Evolutionary conservation across 371 early-diverging fungal genomes (phyloP).

Genomic region (Circinella minor): DNA sequence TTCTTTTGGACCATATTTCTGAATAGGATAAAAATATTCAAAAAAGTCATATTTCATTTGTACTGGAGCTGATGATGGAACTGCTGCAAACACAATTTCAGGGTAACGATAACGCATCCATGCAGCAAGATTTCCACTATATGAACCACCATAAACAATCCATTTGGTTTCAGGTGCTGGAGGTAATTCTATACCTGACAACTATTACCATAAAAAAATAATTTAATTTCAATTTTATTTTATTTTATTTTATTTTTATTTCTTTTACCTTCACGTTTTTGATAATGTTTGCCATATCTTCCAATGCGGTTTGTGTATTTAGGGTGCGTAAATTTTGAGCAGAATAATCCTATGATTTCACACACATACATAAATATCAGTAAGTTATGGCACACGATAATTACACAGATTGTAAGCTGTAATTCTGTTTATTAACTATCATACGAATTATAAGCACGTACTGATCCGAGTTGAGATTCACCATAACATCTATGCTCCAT

Average conservation of each 20-base stretch:
- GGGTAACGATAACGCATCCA: conserved; percentile 76
- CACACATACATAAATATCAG: not conserved
- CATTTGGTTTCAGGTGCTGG: conserved; percentile 58
- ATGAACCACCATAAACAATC: conserved; percentile 75
- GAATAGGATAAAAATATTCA: conserved; percentile 63
- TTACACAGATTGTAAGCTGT: too few species aligned
- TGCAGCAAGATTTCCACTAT: conserved; percentile 75
- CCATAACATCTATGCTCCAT: conserved; percentile 85
- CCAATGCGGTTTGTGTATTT: conserved; percentile 26
- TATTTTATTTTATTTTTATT: too few species aligned
- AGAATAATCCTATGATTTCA: conserved; percentile 22
- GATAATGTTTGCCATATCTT: conserved; percentile 24
- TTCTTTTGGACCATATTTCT: conserved; percentile 42
- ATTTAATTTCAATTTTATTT: not conserved
- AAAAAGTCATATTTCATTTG: conserved; percentile 61
- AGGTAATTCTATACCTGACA: conserved; percentile 21
- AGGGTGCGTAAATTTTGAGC: conserved; percentile 29
- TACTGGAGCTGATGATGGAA: conserved; percentile 79
- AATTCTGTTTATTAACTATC: not conserved
- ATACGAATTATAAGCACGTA: conserved; percentile 13
- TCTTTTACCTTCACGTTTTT: conserved; percentile 17
- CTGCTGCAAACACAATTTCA: conserved; percentile 68
- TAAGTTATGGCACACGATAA: not conserved
- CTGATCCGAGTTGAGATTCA: conserved; percentile 62
- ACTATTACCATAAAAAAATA: conserved; percentile 6